Percentiles rank a stretch among this genome's conserved stretches.
Conservation (phyloP, 2,329 filamentous ascomycete species). For the Aspergillus awamori region DNA sequence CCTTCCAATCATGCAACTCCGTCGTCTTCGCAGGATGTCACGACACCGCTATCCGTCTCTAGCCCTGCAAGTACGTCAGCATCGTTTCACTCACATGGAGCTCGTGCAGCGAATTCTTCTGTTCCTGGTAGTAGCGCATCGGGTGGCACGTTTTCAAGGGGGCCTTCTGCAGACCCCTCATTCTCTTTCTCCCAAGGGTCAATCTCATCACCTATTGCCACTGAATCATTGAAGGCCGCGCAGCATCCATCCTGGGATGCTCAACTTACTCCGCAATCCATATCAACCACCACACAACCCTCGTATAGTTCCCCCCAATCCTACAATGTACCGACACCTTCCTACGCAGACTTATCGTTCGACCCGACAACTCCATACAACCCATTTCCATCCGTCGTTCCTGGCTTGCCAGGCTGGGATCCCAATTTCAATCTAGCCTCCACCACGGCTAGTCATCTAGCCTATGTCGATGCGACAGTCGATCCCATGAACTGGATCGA, state of each 20-base stretch:
- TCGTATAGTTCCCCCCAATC: constrained; percentile 26
- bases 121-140: constrained; percentile 31
- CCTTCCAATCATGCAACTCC: constrained; percentile 49
- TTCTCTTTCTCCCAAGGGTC: constrained; percentile 26
- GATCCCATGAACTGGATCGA: constrained; percentile 49
- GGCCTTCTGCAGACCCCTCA: constrained; percentile 37
- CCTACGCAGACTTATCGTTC: constrained; percentile 33
- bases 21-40: constrained; percentile 42
- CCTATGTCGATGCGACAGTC: constrained; percentile 37
- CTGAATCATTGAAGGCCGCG: constrained; percentile 25
- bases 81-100: constrained; percentile 40
- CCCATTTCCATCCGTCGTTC: constrained; percentile 43
- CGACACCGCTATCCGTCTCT: constrained; percentile 43
- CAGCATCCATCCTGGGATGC: constrained; percentile 24
- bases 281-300: constrained; percentile 17
- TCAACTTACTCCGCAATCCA: constrained; percentile 16
- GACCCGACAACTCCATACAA: constrained; percentile 45
- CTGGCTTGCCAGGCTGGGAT: constrained; percentile 47
- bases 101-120: constrained; percentile 32
- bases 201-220: constrained; percentile 15
- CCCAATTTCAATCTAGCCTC: constrained; percentile 43
- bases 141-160: constrained; percentile 38
- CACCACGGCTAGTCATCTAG: constrained; percentile 39
- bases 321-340: constrained; percentile 24
- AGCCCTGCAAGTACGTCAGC: constrained; percentile 46